A percentile compares a stretch with the other conserved stretches of the same genome.
phyloP scores from a whole-genome alignment of 2,329 filamentous ascomycete species.

The Xylogone sp. region DNA sequence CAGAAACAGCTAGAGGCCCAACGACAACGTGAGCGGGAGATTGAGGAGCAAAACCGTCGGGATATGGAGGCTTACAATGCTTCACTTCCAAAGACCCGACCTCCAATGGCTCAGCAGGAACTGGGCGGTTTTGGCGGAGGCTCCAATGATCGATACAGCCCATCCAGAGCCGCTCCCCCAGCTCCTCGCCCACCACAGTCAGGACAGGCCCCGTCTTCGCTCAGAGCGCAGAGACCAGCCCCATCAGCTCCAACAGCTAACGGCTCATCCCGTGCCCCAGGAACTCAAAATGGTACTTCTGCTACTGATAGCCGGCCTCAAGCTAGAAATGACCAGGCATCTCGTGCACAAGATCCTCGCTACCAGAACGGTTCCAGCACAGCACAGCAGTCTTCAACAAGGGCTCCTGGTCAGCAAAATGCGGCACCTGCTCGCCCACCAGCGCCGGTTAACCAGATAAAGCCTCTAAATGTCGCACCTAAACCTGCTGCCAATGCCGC shows the following conservation, averaged over 20 bases:
- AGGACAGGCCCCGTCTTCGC: conserved; percentile 46
- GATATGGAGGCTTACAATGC: conserved; percentile 89
- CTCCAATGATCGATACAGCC: conserved; percentile 70
- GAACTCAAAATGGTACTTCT: conserved; percentile 22
- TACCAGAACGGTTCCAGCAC: conserved; percentile 38
- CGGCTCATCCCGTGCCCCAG: conserved; percentile 39
- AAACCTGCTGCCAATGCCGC: conserved; percentile 48
- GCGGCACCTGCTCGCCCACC: conserved; percentile 48
- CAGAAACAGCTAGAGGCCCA: conserved; percentile 60
- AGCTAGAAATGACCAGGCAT: conserved; percentile 41
- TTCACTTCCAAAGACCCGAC: conserved; percentile 76
- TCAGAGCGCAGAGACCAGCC: conserved; percentile 74
- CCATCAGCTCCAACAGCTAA: conserved; percentile 62
- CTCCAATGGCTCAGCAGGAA: conserved; percentile 84
- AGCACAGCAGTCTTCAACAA: conserved; percentile 25
- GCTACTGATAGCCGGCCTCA: conserved; percentile 18
- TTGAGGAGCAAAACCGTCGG: conserved; percentile 64
- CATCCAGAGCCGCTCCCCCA: conserved; percentile 77
- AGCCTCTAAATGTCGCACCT: conserved; percentile 73
- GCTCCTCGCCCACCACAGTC: conserved; percentile 60
- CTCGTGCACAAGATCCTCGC: conserved; percentile 22
- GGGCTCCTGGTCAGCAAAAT: conserved; percentile 44
- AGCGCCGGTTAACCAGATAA: conserved; percentile 53
- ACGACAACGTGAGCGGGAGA: conserved; percentile 48
- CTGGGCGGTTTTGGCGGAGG: conserved; percentile 57